These are phyloP conservation scores for Gaeumannomyces sp. DNA, from an alignment of 2,329 filamentous ascomycete species.

Conservation along the genomic window DNA sequence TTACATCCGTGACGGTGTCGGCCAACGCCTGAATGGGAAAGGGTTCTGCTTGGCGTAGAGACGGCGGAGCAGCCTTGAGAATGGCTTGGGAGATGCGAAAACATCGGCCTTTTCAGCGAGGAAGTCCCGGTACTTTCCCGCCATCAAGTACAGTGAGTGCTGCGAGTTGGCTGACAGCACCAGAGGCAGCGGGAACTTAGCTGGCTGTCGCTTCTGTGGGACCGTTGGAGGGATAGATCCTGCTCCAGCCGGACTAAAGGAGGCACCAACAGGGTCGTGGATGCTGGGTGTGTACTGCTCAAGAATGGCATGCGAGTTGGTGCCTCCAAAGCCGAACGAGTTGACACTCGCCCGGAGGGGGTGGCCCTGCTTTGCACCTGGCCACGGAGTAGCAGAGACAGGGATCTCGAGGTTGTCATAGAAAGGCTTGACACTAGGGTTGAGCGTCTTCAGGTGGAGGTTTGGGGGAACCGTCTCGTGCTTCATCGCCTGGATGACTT, in stretches of 20 bases:
- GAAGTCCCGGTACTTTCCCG: slow-evolving; percentile 23
- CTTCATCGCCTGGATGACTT: slow-evolving; percentile 35
- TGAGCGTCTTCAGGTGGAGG: slow-evolving; percentile 34
- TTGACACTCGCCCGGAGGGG: slow-evolving; percentile 37
- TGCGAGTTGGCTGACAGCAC: slow-evolving; percentile 32
- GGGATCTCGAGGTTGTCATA: slow-evolving; percentile 29
- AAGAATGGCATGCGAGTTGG: slow-evolving; percentile 37
- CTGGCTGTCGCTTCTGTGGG: background rate
- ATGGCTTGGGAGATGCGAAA: slow-evolving; percentile 1
- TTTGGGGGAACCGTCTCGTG: slow-evolving; percentile 35
- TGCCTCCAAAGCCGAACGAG: slow-evolving; percentile 39
- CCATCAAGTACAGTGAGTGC: slow-evolving; percentile 25
- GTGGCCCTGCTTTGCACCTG: slow-evolving; percentile 23
- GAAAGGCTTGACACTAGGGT: slow-evolving; percentile 32
- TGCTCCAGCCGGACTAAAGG: slow-evolving; percentile 4
- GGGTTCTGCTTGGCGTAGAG: slow-evolving; percentile 24
- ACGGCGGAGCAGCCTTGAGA: slow-evolving; percentile 26
- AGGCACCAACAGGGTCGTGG: slow-evolving; percentile 18
- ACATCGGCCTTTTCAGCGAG: slow-evolving; percentile 16
- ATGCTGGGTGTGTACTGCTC: slow-evolving; percentile 30
- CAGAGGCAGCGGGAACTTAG: slow-evolving; percentile 23
- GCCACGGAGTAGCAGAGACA: slow-evolving; percentile 27
- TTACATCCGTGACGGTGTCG: slow-evolving; percentile 17
- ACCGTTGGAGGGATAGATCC: background rate
- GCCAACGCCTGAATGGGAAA: slow-evolving; percentile 24